A percentile compares a stretch with the other conserved stretches of the same genome.
phyloP scores from a whole-genome alignment of 2,329 filamentous ascomycete genomes.

The Fusarium sororula region DNA sequence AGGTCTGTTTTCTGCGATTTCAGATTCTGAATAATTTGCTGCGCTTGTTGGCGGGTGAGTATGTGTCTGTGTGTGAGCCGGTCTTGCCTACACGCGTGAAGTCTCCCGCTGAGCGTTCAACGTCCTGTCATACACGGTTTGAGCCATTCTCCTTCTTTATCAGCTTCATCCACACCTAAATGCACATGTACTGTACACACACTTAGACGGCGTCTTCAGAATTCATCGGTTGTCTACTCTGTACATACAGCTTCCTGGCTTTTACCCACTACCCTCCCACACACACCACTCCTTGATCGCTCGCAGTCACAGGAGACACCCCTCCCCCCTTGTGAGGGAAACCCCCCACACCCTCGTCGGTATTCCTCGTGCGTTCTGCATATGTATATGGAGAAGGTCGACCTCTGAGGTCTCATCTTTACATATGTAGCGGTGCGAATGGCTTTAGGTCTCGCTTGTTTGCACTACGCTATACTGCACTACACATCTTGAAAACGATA shows the following conservation, averaged over 20 bases:
- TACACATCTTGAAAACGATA: constrained; percentile 32
- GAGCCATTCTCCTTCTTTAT: constrained; percentile 34
- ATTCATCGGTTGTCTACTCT: constrained; percentile 35
- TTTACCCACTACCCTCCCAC: constrained; percentile 38
- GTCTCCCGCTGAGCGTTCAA: constrained; percentile 23
- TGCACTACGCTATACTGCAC: constrained; percentile 19
- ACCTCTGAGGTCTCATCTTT: constrained; percentile 37
- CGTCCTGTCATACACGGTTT: constrained; percentile 38
- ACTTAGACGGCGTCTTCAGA: constrained; percentile 21
- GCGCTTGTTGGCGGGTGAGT: constrained; percentile 29
- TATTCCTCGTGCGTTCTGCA: constrained; percentile 42
- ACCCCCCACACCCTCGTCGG: constrained; percentile 37
- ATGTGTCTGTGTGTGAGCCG: constrained; percentile 16
- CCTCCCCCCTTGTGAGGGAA: constrained; percentile 17
- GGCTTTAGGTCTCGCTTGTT: constrained; percentile 36
- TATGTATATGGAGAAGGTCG: constrained; percentile 39
- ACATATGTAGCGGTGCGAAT: constrained; percentile 42
- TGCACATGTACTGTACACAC: constrained; percentile 26
- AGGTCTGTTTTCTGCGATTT: constrained; percentile 5
- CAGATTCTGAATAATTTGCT: constrained; percentile 13
- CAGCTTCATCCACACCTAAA: constrained; percentile 37
- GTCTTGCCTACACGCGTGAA: constrained; percentile 24
- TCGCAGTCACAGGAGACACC: constrained; percentile 21
- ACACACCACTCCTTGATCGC: constrained; percentile 33
- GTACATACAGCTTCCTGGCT: constrained; percentile 3